phyloP scores from a whole-genome alignment of 495 filamentous ascomycete species.

The Penicillium cosmopolitanum region DNA sequence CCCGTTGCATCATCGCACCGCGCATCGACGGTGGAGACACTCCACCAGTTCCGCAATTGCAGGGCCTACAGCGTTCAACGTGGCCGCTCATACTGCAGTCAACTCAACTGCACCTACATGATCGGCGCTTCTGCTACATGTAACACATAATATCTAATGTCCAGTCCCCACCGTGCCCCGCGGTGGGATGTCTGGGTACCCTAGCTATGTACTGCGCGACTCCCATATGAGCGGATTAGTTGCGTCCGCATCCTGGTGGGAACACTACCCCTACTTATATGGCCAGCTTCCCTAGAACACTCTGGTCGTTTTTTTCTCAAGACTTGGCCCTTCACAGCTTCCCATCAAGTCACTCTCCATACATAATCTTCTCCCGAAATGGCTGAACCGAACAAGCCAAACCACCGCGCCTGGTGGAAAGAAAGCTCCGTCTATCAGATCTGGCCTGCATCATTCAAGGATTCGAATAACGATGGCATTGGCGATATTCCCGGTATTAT shows the following conservation, averaged over 20 bases:
- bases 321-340: not conserved
- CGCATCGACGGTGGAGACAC: conserved; percentile 3
- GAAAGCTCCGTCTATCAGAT: conserved; percentile 68
- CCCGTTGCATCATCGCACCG: not conserved
- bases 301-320: not conserved
- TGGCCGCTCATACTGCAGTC: conserved; percentile 5
- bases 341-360: not conserved
- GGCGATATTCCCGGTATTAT: conserved; percentile 71
- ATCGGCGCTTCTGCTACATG: conserved; percentile 8
- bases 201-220: conserved; percentile 16
- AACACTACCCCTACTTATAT: conserved; percentile 12
- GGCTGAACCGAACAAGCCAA: conserved; percentile 27
- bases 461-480: conserved; percentile 68
- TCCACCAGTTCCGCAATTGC: conserved; percentile 4
- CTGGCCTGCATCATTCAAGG: conserved; percentile 68
- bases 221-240: conserved; percentile 20
- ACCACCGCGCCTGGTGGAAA: conserved; percentile 58
- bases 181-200: conserved; percentile 18
- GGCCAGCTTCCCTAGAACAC: conserved; percentile 1
- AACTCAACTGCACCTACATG: not conserved
- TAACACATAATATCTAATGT: conserved; percentile 1
- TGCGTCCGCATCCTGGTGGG: conserved; percentile 1
- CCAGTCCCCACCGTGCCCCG: conserved; percentile 35
- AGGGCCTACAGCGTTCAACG: not conserved
- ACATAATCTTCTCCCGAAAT: not conserved